Evolutionary conservation across 257 asterid genomes (phyloP), one percentile per base, ranked within the genome.

Genomic region (Solanum corneliomulleri): DNA sequence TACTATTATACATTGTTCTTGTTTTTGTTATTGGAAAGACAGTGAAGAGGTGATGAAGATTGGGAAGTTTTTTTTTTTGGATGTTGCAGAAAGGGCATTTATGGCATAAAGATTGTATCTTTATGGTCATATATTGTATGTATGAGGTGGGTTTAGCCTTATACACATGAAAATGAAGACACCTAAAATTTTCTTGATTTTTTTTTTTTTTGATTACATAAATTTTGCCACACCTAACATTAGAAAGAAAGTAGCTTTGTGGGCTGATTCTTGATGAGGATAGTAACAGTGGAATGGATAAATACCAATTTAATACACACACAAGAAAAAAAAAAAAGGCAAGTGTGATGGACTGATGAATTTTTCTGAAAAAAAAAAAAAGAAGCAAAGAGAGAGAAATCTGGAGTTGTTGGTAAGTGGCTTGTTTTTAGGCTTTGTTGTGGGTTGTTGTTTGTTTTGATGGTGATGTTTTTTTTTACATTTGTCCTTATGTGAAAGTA

Each of bases 61-160:
- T 78, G 80, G 86, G 42, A 82, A 52, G 1, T 14, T 5, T 13
- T 14, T 4, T 13, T n/a, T 42, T 78, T 78, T 6, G 91, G 94
- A 93, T 88, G 92, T 94, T 93, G 99, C 95, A 80, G 85, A 93
- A 70, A 93, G 98, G 98, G 98, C 62, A 94, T 88, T 94, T 93
- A 69, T 91, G 98, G 94, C 42, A 95, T 86, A 87, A 45, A 60
- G 41, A 15, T 72, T 66, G 47, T 39, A 86, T 91, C 75, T 78
- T 78, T 78, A 45, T 78, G 42, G 84, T 78, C 58, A 78, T 27
- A 47, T 77, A 15, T 18, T 45, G 29, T 80, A 29, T 80, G 25
- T 47, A 18, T 47, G 85, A 80, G 68, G 68, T 80, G 85, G 27
- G 39, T 77, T 77, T 71, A 90, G 92, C 66, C 66, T 58, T 56